Base-by-base conservation (phyloP, 306 rosid species). In the Astragalus glycyphyllos region DNA sequence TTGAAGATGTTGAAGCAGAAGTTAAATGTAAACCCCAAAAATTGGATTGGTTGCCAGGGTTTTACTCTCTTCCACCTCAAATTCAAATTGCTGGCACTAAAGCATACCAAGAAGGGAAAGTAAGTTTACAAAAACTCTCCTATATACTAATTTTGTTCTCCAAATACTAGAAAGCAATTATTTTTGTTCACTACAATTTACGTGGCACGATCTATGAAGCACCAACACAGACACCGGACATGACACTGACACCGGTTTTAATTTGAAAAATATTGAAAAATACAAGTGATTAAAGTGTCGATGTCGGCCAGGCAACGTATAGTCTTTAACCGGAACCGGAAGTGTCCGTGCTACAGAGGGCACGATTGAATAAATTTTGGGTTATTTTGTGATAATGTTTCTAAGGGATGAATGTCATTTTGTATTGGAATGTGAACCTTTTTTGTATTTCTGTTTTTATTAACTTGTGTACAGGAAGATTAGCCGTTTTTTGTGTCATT, bases 101-200 rank as follows among this genome's bases (percentile, higher is more conserved):
- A 73, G 84, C 90, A 3, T 94, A 91, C 69, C 71, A 67, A 63
- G 84, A 88, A 77, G 99, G 96, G 34, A 94, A 87, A 87, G 99
- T 89, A 20, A 73, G 32, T 58, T 35, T 32, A 13, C 44, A 35
- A 45, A 3, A 6, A 48, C 23, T 5, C 23, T 9, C 23, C 23
- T 6, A 20, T 53, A 0, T 10, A 53, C 35, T 20, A 20, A 26
- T 53, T 53, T 53, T 3, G 15, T 12, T 9, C 57, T 48, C 12
- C 57, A 14, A 2, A 47, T 37, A 31, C 9, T 15, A 54, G 5
- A 2, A 20, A 48, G 2, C 16, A n/a, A 48, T 17, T 15, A 1
- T 29, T 54, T 54, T 54, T 8, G 12, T 5, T 20, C n/a, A 8
- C 5, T 53, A 5, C n/a, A 38, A 38, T 8, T 40, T 40, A 40